Percentiles rank a stretch among this genome's conserved stretches.
Evolutionary conservation across 2,329 filamentous ascomycete species (phyloP).

Genomic region (Clonostachys byssicola): DNA sequence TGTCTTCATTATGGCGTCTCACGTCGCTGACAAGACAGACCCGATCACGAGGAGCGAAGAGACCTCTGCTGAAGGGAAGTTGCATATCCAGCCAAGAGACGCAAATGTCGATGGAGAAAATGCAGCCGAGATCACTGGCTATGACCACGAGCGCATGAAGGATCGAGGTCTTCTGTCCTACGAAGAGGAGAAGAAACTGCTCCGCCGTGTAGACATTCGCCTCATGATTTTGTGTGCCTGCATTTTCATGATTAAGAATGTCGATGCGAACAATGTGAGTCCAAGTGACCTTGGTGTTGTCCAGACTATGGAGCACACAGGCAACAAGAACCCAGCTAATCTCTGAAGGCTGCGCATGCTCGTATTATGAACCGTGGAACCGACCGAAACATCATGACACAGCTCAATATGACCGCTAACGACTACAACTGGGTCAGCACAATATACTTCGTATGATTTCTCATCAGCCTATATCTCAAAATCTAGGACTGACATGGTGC

Average conservation of each 20-base stretch:
- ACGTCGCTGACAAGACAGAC: not conserved
- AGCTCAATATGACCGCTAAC: not conserved
- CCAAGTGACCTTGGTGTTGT: not conserved
- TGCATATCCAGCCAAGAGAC: not conserved
- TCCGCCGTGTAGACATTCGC: not conserved
- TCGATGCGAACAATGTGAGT: not conserved
- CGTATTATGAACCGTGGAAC: not conserved
- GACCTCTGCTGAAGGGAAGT: not conserved
- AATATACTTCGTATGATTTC: not conserved
- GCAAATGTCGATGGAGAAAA: not conserved
- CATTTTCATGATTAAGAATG: not conserved
- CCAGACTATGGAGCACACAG: not conserved
- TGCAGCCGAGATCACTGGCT: not conserved
- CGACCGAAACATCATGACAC: not conserved
- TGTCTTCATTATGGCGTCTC: not conserved
- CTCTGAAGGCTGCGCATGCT: not conserved
- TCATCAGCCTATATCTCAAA: too few species aligned
- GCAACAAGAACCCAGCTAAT: not conserved
- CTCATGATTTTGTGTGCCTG: not conserved
- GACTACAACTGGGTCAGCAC: not conserved
- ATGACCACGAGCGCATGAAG: not conserved
- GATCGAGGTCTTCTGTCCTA: not conserved
- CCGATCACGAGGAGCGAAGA: not conserved
- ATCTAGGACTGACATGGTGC: too few species aligned
- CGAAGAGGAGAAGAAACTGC: not conserved